Evolutionary conservation across 1,139 yeast genomes (phyloP).

Genomic region (Hanseniaspora gamundiae): DNA sequence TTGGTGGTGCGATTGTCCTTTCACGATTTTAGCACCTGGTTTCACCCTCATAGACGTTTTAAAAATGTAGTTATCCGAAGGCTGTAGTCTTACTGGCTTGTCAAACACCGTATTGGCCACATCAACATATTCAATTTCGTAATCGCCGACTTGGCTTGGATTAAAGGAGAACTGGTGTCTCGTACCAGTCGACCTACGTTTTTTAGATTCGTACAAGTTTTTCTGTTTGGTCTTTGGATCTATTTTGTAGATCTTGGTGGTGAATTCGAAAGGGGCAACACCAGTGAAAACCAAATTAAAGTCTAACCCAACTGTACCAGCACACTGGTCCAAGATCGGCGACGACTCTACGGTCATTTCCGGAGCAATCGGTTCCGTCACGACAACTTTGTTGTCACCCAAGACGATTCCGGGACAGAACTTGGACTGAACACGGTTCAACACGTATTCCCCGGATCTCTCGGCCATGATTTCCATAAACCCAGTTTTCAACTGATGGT

Average conservation of each 20-base stretch:
- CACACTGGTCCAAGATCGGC: slow-evolving; percentile 72
- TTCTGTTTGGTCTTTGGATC: slow-evolving; percentile 11
- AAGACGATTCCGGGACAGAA: slow-evolving; percentile 54
- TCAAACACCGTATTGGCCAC: slow-evolving; percentile 46
- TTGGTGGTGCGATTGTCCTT: slow-evolving; percentile 16
- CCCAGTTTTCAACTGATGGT: slow-evolving; percentile 25
- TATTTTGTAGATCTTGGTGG: slow-evolving; percentile 47
- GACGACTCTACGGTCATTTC: slow-evolving; percentile 38
- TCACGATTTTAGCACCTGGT: slow-evolving; percentile 28
- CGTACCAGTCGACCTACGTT: slow-evolving; percentile 27
- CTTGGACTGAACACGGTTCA: slow-evolving; percentile 41
- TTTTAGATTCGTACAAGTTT: slow-evolving; percentile 27
- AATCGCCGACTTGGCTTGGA: slow-evolving; percentile 75
- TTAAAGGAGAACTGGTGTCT: slow-evolving; percentile 51
- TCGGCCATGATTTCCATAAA: slow-evolving; percentile 28
- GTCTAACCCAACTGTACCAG: slow-evolving; percentile 80
- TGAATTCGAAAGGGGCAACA: slow-evolving; percentile 66
- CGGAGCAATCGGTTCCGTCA: slow-evolving; percentile 45
- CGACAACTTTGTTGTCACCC: slow-evolving; percentile 34
- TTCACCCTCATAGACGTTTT: slow-evolving; percentile 33
- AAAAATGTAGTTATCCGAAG: slow-evolving; percentile 25
- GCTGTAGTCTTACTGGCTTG: slow-evolving; percentile 25
- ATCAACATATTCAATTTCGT: slow-evolving; percentile 53
- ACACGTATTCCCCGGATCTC: slow-evolving; percentile 51
- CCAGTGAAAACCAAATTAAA: slow-evolving; percentile 62